A percentile compares a stretch with the other conserved stretches of the same genome.
phyloP scores from a whole-genome alignment of 2,329 filamentous ascomycete genomes.

The Emergomyces pasteurianus region DNA sequence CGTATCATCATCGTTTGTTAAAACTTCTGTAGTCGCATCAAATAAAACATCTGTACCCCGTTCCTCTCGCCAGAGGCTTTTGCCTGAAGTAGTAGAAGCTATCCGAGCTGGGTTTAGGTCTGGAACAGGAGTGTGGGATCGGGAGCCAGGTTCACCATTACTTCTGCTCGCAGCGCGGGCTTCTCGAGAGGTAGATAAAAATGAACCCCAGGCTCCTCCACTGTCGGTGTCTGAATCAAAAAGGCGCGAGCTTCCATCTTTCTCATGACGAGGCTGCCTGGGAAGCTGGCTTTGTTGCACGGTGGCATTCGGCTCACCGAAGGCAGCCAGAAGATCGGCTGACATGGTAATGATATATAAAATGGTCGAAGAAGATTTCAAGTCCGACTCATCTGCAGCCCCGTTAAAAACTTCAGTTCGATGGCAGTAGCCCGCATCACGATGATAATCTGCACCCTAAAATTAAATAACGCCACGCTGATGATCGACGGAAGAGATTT shows the following conservation, averaged over 20 bases:
- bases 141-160: neutral
- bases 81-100: neutral
- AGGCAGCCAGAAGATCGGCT: slow-evolving; percentile 43
- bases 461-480: neutral
- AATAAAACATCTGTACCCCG: slow-evolving; percentile 46
- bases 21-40: slow-evolving; percentile 38
- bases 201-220: neutral
- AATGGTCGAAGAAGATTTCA: neutral
- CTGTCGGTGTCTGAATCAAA: neutral
- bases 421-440: neutral
- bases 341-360: slow-evolving; percentile 32
- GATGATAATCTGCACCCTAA: neutral
- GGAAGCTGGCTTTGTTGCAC: neutral
- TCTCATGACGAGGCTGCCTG: neutral
- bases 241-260: neutral
- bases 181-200: neutral
- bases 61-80: neutral
- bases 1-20: slow-evolving; percentile 20
- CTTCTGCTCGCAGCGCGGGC: neutral
- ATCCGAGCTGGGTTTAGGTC: neutral
- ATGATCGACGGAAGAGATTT: neutral
- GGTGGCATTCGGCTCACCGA: slow-evolving; percentile 20
- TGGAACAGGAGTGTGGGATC: neutral
- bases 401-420: neutral
- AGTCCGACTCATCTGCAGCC: neutral